Base-by-base conservation (phyloP, 1,139 yeast species). In the Diutina pseudorugosa region DNA sequence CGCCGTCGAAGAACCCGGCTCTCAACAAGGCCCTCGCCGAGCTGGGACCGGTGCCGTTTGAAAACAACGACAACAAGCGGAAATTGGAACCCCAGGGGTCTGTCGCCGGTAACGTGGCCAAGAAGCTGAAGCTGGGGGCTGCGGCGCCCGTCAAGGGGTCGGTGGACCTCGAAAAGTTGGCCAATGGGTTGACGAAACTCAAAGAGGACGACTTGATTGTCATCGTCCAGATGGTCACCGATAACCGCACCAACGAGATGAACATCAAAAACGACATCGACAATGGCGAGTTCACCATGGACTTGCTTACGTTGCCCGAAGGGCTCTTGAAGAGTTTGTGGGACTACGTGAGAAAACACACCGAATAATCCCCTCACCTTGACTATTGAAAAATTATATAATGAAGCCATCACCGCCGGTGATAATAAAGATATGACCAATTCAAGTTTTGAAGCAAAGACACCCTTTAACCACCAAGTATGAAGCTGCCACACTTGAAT, bases 281-380 rank as follows among this genome's bases (percentile, higher is more conserved):
- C 58, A 94, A 89, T 62, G 98, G 98, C 51, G 98, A 93, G 71
- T 93, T 93, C 67, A 91, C 95, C 55, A 89, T 93, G 87, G 98
- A 93, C 69, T 76, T 93, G 61, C 91, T 83, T 67, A 91, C 98
- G 47, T 76, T 93, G 60, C 98, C 98, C 20, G 98, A 91, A 65
- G 83, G 89, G 47, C 75, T 93, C 65, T 79, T 93, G 67, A 89
- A 86, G 70, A 87, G 95, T 76, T 76, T 93, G 68, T 90, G 95
- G 95, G 98, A 93, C 60, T 91, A 87, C 51, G 61, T 58, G 41
- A 56, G 57, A 52, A 57, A 57, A 51, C 58, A 57, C 51, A 53
- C 57, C 30, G 54, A 45, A 23, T 45, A 45, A 40, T 2, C 2
- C 4, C 2, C n/a, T 30, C 4, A 27, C 16, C 36, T 30, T 14